Percentiles rank a stretch among this genome's conserved stretches.
These are phyloP conservation scores for Voacanga thouarsii DNA, from an alignment of 257 asterid genomes.

Conservation along the genomic window DNA sequence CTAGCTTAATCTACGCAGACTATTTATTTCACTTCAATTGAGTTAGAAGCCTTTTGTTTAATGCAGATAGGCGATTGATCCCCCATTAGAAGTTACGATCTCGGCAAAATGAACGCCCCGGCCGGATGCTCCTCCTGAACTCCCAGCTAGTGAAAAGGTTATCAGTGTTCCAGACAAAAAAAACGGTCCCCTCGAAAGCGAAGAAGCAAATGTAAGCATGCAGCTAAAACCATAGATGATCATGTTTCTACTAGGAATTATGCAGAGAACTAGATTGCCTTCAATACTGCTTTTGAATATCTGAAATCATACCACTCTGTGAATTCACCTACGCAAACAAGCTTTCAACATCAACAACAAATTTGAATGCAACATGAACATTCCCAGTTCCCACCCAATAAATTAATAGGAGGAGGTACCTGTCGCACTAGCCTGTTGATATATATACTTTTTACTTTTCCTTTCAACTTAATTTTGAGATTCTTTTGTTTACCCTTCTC, in stretches of 20 bases:
- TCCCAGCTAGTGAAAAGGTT: conserved; percentile 51
- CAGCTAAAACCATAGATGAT: conserved; percentile 47
- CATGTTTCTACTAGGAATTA: too few relatives aligned
- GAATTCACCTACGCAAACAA: conserved; percentile 22
- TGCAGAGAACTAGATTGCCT: too few relatives aligned
- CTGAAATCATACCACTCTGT: conserved; percentile 31
- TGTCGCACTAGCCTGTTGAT: conserved; percentile 39
- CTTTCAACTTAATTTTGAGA: conserved; percentile 15
- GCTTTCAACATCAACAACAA: conserved; percentile 24
- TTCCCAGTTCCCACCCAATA: conserved; percentile 17
- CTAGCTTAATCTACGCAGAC: too few relatives aligned
- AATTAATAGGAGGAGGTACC: conserved; percentile 40
- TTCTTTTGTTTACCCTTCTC: conserved; percentile 7
- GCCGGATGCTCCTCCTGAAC: conserved; percentile 96
- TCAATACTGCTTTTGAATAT: conserved; percentile 2
- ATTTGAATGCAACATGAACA: conserved; percentile 22
- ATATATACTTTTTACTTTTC: conserved; percentile 18
- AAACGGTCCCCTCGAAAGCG: conserved; percentile 64
- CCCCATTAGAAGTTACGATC: conserved; percentile 80
- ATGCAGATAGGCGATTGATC: conserved; percentile 85
- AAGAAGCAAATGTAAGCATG: conserved; percentile 60
- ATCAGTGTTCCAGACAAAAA: conserved; percentile 35
- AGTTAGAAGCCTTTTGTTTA: not conserved
- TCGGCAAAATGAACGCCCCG: conserved; percentile 94
- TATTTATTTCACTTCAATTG: not conserved